Conservation (phyloP, 192 early-diverging fungal genomes). For the Dimargaris cristalligena region DNA sequence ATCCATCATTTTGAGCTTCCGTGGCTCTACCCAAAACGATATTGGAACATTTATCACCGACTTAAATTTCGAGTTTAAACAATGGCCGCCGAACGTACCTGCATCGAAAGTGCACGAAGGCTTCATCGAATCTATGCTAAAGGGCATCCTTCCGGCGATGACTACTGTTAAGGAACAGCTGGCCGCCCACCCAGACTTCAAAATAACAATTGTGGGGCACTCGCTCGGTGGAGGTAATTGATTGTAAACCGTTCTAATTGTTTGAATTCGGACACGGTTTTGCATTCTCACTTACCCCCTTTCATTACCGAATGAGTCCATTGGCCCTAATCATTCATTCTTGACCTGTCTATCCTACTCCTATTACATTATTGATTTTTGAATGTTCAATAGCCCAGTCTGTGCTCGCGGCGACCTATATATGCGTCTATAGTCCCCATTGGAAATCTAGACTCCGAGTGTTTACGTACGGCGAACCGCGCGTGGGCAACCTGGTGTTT, state of each 20-base stretch:
- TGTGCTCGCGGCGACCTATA: neutral
- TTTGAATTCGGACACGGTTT: too few relatives aligned
- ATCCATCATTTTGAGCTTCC: neutral
- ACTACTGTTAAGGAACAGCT: neutral
- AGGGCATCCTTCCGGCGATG: neutral
- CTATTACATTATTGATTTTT: too few relatives aligned
- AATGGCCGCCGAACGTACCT: neutral
- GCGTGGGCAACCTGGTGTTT: slow-evolving; percentile 7
- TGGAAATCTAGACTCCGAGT: neutral
- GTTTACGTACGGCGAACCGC: slow-evolving; percentile 15
- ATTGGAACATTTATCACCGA: neutral
- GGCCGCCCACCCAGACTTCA: slow-evolving; percentile 17
- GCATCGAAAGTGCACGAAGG: neutral
- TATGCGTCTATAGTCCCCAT: neutral
- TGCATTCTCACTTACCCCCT: too few relatives aligned
- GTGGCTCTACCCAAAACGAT: neutral
- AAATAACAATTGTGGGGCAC: slow-evolving; percentile 18
- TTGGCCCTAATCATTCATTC: too few relatives aligned
- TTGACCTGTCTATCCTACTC: too few relatives aligned
- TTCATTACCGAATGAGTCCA: too few relatives aligned
- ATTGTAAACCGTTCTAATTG: too few relatives aligned
- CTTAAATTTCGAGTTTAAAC: neutral
- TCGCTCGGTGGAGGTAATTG: neutral
- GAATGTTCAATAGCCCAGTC: too few relatives aligned
- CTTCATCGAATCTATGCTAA: neutral